phyloP scores from a whole-genome alignment of 495 filamentous ascomycete genomes.

The Lasiosphaeria miniovina region DNA sequence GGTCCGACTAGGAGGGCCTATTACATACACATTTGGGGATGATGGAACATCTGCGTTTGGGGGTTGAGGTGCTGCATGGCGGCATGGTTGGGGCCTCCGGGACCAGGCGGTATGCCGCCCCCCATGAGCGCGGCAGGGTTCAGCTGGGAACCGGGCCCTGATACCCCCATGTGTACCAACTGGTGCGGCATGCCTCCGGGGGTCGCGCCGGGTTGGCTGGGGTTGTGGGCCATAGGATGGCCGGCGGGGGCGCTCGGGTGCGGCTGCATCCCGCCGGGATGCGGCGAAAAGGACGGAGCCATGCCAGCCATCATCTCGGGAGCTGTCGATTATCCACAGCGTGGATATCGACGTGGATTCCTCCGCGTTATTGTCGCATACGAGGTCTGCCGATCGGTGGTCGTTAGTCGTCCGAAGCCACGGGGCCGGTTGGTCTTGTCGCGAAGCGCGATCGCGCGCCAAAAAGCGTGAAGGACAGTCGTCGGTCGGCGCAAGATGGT shows the following conservation, averaged over 20 bases:
- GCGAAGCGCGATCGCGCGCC: neutral
- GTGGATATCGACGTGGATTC: conserved; percentile 46
- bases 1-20: too few relatives aligned
- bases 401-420: conserved; percentile 9
- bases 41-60: conserved; percentile 62
- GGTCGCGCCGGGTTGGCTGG: conserved; percentile 64
- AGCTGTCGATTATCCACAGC: conserved; percentile 47
- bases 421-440: conserved; percentile 4
- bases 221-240: conserved; percentile 63
- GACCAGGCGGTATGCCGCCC: conserved; percentile 71
- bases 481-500: neutral
- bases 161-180: conserved; percentile 72
- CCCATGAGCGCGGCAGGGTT: conserved; percentile 74
- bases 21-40: conserved; percentile 43
- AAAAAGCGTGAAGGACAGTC: neutral
- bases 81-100: conserved; percentile 67
- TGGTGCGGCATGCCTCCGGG: conserved; percentile 69
- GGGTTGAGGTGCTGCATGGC: conserved; percentile 78
- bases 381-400: conserved; percentile 26
- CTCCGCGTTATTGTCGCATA: conserved; percentile 41
- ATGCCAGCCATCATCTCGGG: conserved; percentile 63
- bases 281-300: conserved; percentile 61
- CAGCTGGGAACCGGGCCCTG: conserved; percentile 74
- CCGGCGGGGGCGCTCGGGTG: conserved; percentile 71
- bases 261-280: conserved; percentile 71